phyloP scores from a whole-genome alignment of 768 basidiomycete genomes.

The Lentinula sp. region DNA sequence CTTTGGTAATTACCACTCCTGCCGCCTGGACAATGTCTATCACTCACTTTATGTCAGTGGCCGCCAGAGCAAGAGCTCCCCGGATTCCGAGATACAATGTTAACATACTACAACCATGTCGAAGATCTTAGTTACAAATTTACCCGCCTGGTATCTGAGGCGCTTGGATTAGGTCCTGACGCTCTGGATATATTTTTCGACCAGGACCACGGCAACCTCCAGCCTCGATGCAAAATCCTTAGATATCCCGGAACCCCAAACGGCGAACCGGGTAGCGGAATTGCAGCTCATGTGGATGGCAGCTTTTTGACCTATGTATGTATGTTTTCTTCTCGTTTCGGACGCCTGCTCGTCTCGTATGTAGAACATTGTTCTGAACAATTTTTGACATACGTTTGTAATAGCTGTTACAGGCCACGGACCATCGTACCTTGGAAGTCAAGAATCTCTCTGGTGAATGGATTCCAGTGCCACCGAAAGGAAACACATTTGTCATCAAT shows the following conservation, averaged over 20 bases:
- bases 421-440: conserved; percentile 50
- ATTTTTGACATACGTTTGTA: not conserved
- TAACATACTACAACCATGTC: conserved; percentile 34
- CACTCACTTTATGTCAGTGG: not conserved
- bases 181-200: conserved; percentile 38
- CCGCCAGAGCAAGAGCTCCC: conserved; percentile 25
- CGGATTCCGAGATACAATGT: conserved; percentile 37
- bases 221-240: conserved; percentile 30
- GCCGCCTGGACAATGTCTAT: not conserved
- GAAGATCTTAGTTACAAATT: conserved; percentile 40
- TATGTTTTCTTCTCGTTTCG: not conserved
- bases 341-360: too few relatives aligned
- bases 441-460: conserved; percentile 50
- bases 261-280: conserved; percentile 38
- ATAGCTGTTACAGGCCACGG: conserved; percentile 48
- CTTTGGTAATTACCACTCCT: conserved; percentile 32
- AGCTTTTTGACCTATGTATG: conserved; percentile 51
- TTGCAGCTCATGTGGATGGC: conserved; percentile 51
- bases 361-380: not conserved
- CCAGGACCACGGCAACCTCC: conserved; percentile 34
- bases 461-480: conserved; percentile 50
- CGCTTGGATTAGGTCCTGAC: conserved; percentile 35
- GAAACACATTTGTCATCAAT: conserved; percentile 51
- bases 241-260: conserved; percentile 43
- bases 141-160: conserved; percentile 37